Base-by-base conservation (phyloP, 2,329 filamentous ascomycete genomes). In the Hirsutella minnesotensis region DNA sequence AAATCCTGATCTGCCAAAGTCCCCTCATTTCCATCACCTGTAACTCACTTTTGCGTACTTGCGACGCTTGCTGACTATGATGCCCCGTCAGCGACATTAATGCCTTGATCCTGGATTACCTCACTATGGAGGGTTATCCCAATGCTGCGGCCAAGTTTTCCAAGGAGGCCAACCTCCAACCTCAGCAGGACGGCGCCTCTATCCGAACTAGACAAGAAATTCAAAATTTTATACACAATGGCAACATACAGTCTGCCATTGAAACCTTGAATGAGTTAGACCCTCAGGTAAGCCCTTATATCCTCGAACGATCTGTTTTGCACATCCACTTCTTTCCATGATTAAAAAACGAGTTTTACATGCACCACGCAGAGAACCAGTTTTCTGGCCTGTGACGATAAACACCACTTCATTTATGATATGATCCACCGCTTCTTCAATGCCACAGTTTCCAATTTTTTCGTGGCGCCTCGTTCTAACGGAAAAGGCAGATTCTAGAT, bases 311-410 rank as follows among this genome's bases (percentile, higher is more conserved):
- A 18, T 19, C 8, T 16, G 39, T 12, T 31, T 31, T 22, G 16
- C 1, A 29, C 24, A 12, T 39, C 35, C 21, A 29, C 29, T 29
- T 33, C 41, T 42, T 76, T 27, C 7, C 66, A 89, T 92, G 92
- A 98, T 98, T 95, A 95, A 72, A 86, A 73, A 58, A 62, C 58
- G 70, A 75, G 74, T 83, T 89, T 80, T 94, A 74, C 90, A 98
- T 98, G 92, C 92, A 98, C 92, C 92, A 98, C 92, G 88, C 92
- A 87, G 92, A 96, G 78, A 73, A 73, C 75, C 79, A 45, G 45
- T 43, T 39, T 80, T 77, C 72, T 72, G 78, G 79, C 81, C 77
- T 67, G 78, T 92, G 92, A 94, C 94, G 90, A 96, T 75, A 79
- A 80, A 81, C 72, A 77, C 75, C 75, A 79, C 73, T 67, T 68